These are phyloP conservation scores for Euphorbia lathyris DNA, from an alignment of 345 rosid genomes.

Conservation along the genomic window DNA sequence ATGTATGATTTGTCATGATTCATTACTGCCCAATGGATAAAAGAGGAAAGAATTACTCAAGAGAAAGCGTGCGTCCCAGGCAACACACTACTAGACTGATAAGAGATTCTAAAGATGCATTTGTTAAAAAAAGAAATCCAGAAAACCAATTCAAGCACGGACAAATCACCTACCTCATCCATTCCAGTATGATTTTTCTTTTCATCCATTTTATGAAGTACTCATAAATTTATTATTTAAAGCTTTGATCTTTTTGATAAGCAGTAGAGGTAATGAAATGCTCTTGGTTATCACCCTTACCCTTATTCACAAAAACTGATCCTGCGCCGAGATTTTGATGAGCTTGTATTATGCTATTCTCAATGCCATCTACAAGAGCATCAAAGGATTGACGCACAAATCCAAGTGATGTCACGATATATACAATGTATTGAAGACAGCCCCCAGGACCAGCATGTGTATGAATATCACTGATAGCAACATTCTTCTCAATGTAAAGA, in stretches of 20 bases:
- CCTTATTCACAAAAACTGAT: constrained; percentile 68
- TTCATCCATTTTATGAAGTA: neutral
- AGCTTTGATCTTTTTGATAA: neutral
- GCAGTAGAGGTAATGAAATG: neutral
- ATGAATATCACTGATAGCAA: constrained; percentile 92
- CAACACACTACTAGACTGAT: too few species aligned
- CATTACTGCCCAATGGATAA: too few species aligned
- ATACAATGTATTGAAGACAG: constrained; percentile 86
- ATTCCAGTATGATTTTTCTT: too few species aligned
- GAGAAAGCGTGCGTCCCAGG: too few species aligned
- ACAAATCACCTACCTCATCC: too few species aligned
- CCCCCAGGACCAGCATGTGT: constrained; percentile 99
- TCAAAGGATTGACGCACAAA: constrained; percentile 95
- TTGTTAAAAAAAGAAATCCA: too few species aligned
- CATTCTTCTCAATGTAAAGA: constrained; percentile 77
- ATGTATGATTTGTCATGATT: too few species aligned
- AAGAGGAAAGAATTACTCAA: too few species aligned
- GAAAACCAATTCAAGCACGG: neutral
- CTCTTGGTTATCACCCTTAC: constrained; percentile 45
- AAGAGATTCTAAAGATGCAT: too few species aligned
- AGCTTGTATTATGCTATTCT: constrained; percentile 79
- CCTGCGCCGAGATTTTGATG: constrained; percentile 89
- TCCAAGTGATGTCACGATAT: constrained; percentile 87
- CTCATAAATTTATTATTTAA: neutral
- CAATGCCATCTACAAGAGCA: constrained; percentile 91